phyloP scores from a whole-genome alignment of 1,139 yeast species.

The Blastobotrys serpentis region DNA sequence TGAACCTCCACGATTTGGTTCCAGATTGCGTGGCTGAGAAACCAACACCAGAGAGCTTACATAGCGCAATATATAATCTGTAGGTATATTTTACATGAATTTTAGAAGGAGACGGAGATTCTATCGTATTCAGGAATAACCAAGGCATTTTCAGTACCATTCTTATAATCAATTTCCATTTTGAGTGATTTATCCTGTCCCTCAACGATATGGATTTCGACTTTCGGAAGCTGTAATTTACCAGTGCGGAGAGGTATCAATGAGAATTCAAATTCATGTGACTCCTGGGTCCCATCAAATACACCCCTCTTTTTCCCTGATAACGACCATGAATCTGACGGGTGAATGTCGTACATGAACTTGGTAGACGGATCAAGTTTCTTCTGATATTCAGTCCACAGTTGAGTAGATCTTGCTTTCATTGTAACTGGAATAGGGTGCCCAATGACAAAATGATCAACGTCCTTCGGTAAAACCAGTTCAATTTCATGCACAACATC shows the following conservation, averaged over 20 bases:
- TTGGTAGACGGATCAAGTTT: constrained; percentile 14
- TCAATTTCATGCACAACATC: constrained; percentile 33
- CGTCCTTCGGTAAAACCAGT: constrained; percentile 25
- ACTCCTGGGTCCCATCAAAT: constrained; percentile 20
- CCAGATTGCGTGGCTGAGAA: constrained; percentile 67
- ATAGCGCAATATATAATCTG: constrained; percentile 36
- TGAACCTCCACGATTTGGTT: constrained; percentile 49
- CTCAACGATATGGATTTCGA: constrained; percentile 46
- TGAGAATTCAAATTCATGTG: constrained; percentile 42
- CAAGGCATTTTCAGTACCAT: constrained; percentile 64
- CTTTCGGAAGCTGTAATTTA: constrained; percentile 62
- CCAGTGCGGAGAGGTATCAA: constrained; percentile 79
- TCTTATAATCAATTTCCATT: constrained; percentile 63
- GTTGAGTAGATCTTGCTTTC: constrained; percentile 45
- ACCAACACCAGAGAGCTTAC: constrained; percentile 68
- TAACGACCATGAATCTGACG: constrained; percentile 61
- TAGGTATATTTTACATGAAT: background rate
- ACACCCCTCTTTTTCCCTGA: constrained; percentile 63
- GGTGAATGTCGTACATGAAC: constrained; percentile 43
- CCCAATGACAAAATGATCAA: constrained; percentile 55
- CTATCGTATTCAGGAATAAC: constrained; percentile 72
- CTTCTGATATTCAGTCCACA: constrained; percentile 42
- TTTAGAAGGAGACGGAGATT: constrained; percentile 57
- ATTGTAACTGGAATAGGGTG: constrained; percentile 54
- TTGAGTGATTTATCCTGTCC: constrained; percentile 40